Evolutionary conservation across 805 yeast genomes (phyloP), one percentile per base, ranked within the genome.

Genomic region (Saturnispora sekii): DNA sequence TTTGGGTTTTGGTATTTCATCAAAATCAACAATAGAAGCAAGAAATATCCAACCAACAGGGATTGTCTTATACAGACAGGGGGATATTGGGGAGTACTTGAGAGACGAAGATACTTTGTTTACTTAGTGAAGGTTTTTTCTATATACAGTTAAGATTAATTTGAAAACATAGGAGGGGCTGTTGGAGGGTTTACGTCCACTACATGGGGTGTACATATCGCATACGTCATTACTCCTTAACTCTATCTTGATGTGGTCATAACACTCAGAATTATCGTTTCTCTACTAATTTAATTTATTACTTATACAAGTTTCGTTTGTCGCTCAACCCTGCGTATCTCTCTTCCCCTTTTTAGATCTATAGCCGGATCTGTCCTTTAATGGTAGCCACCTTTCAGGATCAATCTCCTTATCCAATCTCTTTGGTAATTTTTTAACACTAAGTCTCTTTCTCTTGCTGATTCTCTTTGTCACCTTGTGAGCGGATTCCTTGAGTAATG

Each of bases 101-200:
- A 88, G 98, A 75, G 97, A 93, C 58, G 98, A 93, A 71, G 97
- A 93, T 65, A 87, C 96, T 35, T 68, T 90, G 53, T 90, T 90
- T 60, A 85, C 96, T 21, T 88, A 69, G 57, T 47, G 26, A 21
- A 21, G 26, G 26, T 21, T 21, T 21, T 21, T 21, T 21, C 26
- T 21, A 21, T 21, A 21, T 21, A 21, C 26, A 21, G 26, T 21
- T 21, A 21, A 21, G 26, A 21, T 21, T 21, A 21, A 21, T 21
- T 21, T 21, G 26, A 21, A 21, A 21, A 21, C 8, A 36, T 30
- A 31, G 32, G 46, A 21, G 26, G 26, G 26, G 26, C 4, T 6
- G 18, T 17, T 3, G 18, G 18, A 17, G 26, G 26, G 26, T 21
- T 21, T 21, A 21, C 7, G 6, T 8, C 26, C 26, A 21, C 26